phyloP scores from a whole-genome alignment of 192 early-diverging fungal genomes.

The Spizellomyces sp. region DNA sequence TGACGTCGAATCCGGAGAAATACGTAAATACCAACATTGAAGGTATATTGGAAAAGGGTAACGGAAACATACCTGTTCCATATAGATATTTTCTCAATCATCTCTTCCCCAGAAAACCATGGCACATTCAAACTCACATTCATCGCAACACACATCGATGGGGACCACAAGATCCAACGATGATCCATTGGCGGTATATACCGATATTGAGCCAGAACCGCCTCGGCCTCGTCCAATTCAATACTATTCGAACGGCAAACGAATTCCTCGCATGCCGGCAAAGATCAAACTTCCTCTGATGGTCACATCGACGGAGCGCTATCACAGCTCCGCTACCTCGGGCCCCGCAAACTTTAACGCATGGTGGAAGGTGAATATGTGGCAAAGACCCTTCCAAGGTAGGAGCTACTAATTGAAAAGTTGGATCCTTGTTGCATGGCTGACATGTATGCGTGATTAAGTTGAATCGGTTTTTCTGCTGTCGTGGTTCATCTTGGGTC shows the following conservation, averaged over 20 bases:
- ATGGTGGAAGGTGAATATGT: conserved; percentile 45
- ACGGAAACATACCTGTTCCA: too few relatives aligned
- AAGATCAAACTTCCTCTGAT: conserved; percentile 37
- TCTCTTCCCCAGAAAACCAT: too few relatives aligned
- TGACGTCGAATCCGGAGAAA: too few relatives aligned
- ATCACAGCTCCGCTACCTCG: conserved; percentile 28
- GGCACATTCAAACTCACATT: too few relatives aligned
- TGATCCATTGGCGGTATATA: too few relatives aligned
- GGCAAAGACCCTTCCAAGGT: conserved; percentile 45
- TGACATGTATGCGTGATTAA: background rate
- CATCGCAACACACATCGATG: too few relatives aligned
- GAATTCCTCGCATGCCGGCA: conserved; percentile 11
- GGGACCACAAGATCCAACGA: too few relatives aligned
- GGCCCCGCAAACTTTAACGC: conserved; percentile 41
- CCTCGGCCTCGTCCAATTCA: background rate
- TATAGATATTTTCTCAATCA: too few relatives aligned
- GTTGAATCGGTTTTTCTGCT: conserved; percentile 28
- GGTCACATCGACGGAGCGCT: conserved; percentile 33
- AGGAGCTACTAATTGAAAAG: background rate
- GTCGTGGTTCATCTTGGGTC: conserved; percentile 35
- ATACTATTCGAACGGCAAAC: background rate
- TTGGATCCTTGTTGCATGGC: background rate
- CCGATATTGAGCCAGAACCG: too few relatives aligned
- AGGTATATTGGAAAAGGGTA: too few relatives aligned
- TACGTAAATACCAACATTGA: too few relatives aligned